Conservation (phyloP, 768 basidiomycete species). For the Mycena haematopus region DNA sequence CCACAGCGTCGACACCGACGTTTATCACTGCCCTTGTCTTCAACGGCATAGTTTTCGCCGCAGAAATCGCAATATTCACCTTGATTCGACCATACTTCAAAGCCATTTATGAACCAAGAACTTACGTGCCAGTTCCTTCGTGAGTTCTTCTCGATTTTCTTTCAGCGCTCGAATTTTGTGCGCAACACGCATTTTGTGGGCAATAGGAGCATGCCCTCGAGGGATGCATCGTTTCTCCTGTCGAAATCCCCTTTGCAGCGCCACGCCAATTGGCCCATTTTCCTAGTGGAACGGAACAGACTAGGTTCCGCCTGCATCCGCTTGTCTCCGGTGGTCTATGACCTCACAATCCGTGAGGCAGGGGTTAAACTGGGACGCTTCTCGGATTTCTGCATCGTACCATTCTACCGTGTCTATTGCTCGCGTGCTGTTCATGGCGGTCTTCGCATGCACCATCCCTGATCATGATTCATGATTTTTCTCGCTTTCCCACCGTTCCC, state of each 20-base stretch:
- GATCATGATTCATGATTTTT: too few relatives aligned
- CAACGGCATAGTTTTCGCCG: constrained; percentile 76
- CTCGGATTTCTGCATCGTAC: not conserved
- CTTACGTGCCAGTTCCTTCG: constrained; percentile 60
- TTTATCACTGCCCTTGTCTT: constrained; percentile 88
- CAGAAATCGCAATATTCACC: constrained; percentile 80
- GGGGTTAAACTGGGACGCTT: too few relatives aligned
- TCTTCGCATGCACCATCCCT: too few relatives aligned
- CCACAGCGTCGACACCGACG: constrained; percentile 71
- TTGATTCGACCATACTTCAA: constrained; percentile 85
- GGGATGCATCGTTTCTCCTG: not conserved
- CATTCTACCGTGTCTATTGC: not conserved
- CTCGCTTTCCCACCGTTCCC: too few relatives aligned
- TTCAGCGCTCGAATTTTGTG: not conserved
- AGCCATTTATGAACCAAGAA: constrained; percentile 87
- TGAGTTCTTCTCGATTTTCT: constrained; percentile 34
- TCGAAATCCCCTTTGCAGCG: not conserved
- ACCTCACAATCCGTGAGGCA: too few relatives aligned
- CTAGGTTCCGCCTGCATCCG: not conserved
- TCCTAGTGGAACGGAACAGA: not conserved
- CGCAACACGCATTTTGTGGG: too few relatives aligned
- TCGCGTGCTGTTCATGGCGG: too few relatives aligned
- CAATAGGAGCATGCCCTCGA: too few relatives aligned
- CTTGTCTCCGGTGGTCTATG: not conserved
- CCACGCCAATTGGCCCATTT: not conserved